phyloP scores from a whole-genome alignment of 202 grass and related monocot genomes.

The Bolboschoenoplectus hybrid region DNA sequence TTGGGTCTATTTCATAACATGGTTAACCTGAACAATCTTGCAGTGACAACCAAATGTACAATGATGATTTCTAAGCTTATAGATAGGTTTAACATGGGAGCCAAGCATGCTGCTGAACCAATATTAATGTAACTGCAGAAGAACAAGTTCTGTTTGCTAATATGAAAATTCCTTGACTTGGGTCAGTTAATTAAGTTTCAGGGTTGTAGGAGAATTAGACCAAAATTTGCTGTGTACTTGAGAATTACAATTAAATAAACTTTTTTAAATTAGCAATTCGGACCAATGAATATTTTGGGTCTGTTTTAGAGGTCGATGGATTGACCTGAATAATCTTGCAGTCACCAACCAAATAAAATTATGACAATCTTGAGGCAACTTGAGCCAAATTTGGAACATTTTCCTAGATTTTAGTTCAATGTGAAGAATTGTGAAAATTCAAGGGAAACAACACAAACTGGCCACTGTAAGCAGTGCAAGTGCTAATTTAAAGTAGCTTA shows the following conservation, averaged over 20 bases:
- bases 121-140: constrained; percentile 66
- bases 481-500: constrained; percentile 12
- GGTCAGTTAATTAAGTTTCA: not conserved
- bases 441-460: not conserved
- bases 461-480: not conserved
- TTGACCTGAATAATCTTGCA: constrained; percentile 8
- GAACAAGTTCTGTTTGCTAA: not conserved
- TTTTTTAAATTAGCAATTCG: not conserved
- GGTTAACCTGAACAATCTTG: not conserved
- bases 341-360: not conserved
- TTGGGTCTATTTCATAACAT: not conserved
- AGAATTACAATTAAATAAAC: not conserved
- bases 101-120: constrained; percentile 64
- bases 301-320: not conserved
- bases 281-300: not conserved
- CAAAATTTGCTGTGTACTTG: not conserved
- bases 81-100: constrained; percentile 61
- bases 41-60: not conserved
- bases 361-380: not conserved
- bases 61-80: not conserved
- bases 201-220: not conserved
- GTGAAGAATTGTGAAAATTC: not conserved
- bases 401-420: not conserved
- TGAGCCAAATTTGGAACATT: not conserved
- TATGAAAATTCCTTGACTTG: not conserved